Base-by-base conservation (phyloP, 1,139 yeast species). In the Sugiyamaella pinicola region DNA sequence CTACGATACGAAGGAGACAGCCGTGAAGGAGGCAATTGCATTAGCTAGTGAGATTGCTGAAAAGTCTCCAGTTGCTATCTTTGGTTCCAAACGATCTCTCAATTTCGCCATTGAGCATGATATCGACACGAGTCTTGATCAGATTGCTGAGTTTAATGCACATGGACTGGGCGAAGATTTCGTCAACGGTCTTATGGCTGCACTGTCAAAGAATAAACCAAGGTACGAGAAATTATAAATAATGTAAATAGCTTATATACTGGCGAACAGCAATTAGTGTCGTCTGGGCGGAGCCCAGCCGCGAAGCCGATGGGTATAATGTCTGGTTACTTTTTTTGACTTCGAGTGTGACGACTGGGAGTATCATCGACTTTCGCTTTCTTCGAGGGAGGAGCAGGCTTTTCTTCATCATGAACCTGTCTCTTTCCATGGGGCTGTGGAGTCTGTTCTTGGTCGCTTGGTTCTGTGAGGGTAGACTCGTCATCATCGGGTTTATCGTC, bases 21-120 rank as follows among this genome's bases (percentile, higher is more conserved):
- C 85, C 0, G 58, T 84, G 22, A 71, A 71, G 8, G 69, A 73
- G 40, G 86, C 87, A 22, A 57, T 73, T 34, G 72, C 73, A 29
- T 63, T 84, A 48, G 95, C 86, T 0, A 59, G 57, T n/a, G 68
- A 66, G 12, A 81, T 87, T 45, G 76, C 78, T 41, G 58, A 60
- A 3, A 74, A 78, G 66, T 75, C 77, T 34, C 77, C 75, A 9
- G 83, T 87, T 72, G 89, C 89, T 18, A 74, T 86, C 41, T 75
- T 69, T 58, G 95, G 93, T 22, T 81, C 88, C 13, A 86, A 87
- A 69, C 74, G 73, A 52, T 69, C 79, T 51, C 65, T 86, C 59
- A 83, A 83, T 57, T 76, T 74, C 51, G 79, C 85, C 52, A 61
- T 77, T 19, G 78, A 78, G 57, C 76, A 71, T 12, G 52, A 71